Conservation (phyloP, 108 stramenopile genomes). For the Aurantiochytrium sp. region DNA sequence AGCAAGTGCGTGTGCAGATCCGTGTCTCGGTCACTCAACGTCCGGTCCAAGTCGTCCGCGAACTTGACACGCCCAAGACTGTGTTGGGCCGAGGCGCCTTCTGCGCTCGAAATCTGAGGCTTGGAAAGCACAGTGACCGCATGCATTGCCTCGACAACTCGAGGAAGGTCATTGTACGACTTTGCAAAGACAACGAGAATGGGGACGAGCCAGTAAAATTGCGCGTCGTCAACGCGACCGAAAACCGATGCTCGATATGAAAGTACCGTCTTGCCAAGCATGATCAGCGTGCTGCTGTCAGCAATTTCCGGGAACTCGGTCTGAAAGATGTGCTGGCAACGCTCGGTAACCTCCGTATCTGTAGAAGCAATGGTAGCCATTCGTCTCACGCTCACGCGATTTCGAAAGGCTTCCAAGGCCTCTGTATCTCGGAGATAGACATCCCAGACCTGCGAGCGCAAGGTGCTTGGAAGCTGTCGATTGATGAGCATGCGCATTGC, state of each 20-base stretch:
- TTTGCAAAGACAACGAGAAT: neutral
- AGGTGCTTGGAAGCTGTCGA: neutral
- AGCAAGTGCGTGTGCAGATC: neutral
- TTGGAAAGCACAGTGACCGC: neutral
- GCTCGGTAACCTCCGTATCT: neutral
- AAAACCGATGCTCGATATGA: neutral
- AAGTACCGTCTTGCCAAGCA: neutral
- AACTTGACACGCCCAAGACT: neutral
- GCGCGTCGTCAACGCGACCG: neutral
- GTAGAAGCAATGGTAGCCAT: neutral
- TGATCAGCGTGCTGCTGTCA: neutral
- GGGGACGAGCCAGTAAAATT: neutral
- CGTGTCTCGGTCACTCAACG: neutral
- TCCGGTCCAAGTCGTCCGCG: neutral
- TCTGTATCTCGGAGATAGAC: neutral
- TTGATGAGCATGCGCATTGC: neutral
- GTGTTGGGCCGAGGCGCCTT: neutral
- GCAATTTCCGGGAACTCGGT: neutral
- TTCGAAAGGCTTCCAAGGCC: neutral
- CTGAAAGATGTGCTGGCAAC: neutral
- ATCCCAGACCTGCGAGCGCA: neutral
- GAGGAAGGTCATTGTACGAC: neutral
- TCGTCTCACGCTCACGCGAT: neutral
- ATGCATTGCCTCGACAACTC: neutral
- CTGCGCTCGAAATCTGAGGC: neutral